Percentiles rank a stretch among this genome's conserved stretches.
These are phyloP conservation scores for Apiospora hydei DNA, from an alignment of 2,329 filamentous ascomycete genomes.

Conservation along the genomic window DNA sequence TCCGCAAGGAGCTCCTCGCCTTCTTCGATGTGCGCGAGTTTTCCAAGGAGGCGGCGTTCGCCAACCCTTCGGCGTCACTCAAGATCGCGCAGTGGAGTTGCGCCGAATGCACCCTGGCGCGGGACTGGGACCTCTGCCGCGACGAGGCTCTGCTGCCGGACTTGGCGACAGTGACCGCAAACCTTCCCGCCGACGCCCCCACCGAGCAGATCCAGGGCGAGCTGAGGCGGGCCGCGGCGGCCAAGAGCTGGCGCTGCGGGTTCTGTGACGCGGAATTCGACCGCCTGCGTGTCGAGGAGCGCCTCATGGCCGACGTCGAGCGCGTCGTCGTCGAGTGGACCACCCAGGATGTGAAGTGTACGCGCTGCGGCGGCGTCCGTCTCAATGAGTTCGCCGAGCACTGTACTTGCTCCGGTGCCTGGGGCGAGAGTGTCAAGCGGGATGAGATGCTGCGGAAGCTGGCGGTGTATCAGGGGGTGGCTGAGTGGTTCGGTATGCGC, in stretches of 20 bases:
- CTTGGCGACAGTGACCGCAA: slow-evolving; percentile 34
- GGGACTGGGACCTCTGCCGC: slow-evolving; percentile 90
- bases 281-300: slow-evolving; percentile 83
- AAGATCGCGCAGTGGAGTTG: slow-evolving; percentile 81
- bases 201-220: slow-evolving; percentile 28
- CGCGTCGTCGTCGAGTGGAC: slow-evolving; percentile 80
- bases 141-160: slow-evolving; percentile 81
- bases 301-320: slow-evolving; percentile 79
- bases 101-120: slow-evolving; percentile 86
- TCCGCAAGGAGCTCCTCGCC: slow-evolving; percentile 87
- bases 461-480: slow-evolving; percentile 76
- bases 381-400: slow-evolving; percentile 97
- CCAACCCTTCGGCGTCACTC: slow-evolving; percentile 81
- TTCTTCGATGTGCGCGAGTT: slow-evolving; percentile 97
- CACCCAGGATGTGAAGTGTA: slow-evolving; percentile 88
- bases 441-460: slow-evolving; percentile 71
- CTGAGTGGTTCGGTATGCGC: slow-evolving; percentile 78
- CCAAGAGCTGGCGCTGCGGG: slow-evolving; percentile 73
- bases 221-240: slow-evolving; percentile 39
- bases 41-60: slow-evolving; percentile 83
- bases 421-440: slow-evolving; percentile 75
- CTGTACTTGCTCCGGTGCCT: slow-evolving; percentile 89
- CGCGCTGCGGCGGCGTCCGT: slow-evolving; percentile 72
- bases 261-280: slow-evolving; percentile 81
- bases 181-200: slow-evolving; percentile 27